Evolutionary conservation across 2,329 filamentous ascomycete species (phyloP), one percentile per base, ranked within the genome.

Genomic region (Stagonosporopsis vannaccii): DNA sequence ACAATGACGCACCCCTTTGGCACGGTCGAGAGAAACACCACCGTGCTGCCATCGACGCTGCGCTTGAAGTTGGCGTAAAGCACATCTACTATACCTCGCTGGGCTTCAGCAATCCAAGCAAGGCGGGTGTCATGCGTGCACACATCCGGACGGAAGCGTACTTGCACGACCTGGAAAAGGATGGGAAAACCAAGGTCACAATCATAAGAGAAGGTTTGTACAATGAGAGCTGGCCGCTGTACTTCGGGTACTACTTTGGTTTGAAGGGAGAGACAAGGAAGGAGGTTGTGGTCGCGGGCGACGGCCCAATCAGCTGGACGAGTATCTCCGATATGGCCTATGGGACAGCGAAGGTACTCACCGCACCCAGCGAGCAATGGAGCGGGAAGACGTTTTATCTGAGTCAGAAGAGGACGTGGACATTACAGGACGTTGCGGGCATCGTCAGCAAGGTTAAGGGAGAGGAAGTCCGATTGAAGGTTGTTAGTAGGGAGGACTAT

Each of bases 11-110:
- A 1, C 73, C 77, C 0, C 68, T 72, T 0, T 77, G 77, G 57
- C 43, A 73, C 19, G 79, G 79, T 11, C 71, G 79, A 17, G 79
- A 81, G 54, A 74, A 70, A 8, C 77, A 81, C 57, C 79, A 81
- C 51, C 75, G 75, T 46, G 70, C 70, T 2, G 79, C 75, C 12
- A 74, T 81, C 9, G 75, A 79, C 23, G 78, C 79, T 0, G 79
- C 79, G 0, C 50, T 74, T 11, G 62, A 72, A 35, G 77, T 67
- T 2, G 77, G 78, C 12, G 74, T 81, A 0, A 68, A 76, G 56
- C 79, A 81, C 61, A 70, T 82, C 40, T 81, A 80, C 64, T 81
- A 81, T 67, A 78, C 78, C 1, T 78, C 74, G 6, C 71, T 82
- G 6, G 78, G 72, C 0, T 81, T 81, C 49, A 62, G 43, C 7